Evolutionary conservation across 768 basidiomycete genomes (phyloP), one percentile per base, ranked within the genome.

Genomic region (Neoboletus brunneissimus): DNA sequence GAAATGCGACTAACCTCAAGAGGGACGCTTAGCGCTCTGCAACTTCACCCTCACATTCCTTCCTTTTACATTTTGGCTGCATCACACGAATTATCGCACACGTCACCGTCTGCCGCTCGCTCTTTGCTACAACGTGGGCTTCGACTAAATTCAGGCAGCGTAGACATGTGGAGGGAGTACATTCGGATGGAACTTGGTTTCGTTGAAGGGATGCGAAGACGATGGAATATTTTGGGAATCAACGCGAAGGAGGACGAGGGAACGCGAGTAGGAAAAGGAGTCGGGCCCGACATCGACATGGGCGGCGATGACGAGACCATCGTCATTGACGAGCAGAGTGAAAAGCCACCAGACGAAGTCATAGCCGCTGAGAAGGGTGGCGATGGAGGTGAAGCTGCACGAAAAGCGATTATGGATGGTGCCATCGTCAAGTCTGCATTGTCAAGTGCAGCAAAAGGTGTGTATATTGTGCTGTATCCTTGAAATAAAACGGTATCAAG

Each of bases 161-260:
- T 81, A 32, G 85, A 87, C 54, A 76, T 98, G 72, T 98, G 94
- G 94, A 78, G 78, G 22, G 94, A 95, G 71, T 96, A 94, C 67
- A 84, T 93, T 60, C 86, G 86, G 67, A 91, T 97, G 83, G 94
- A 98, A 69, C 73, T 95, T 5, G 85, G 86, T 3, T 96, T 91
- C 70, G 76, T 92, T 9, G 93, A 96, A 74, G 83, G 82, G 15
- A 73, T 95, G 47, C 77, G 89, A 38, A 75, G 89, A 60, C 78
- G 94, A 50, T 94, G 91, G 92, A 83, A 78, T 44, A 76, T 91
- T 9, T 76, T 96, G 20, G 94, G 93, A 9, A 86, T 95, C 50
- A 35, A 56, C 25, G 53, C 60, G 0, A 57, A 40, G 27, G 57
- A 52, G 11, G 66, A 62, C 22, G 57, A 61, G 40, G 53, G n/a